Conservation (phyloP, 208 protist genomes). For the Leishmania amazonensis region DNA sequence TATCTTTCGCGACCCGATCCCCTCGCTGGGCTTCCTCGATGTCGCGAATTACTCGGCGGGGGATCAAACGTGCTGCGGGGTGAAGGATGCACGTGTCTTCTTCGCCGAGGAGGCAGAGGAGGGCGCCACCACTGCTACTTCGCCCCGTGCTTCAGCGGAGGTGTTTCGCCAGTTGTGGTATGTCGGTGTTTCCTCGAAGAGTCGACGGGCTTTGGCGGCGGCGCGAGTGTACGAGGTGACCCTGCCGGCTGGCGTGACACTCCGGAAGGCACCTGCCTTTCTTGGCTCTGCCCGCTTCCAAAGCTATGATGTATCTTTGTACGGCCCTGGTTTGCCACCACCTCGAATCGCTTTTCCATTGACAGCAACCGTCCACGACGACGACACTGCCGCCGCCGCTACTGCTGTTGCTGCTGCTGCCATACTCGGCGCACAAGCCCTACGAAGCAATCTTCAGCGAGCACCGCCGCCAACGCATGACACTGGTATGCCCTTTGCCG, state of each 20-base stretch:
- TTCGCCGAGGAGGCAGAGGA: slow-evolving; percentile 22
- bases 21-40: slow-evolving; percentile 62
- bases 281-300: slow-evolving; percentile 61
- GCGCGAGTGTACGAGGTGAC: slow-evolving; percentile 60
- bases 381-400: background rate
- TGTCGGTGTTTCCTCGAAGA: slow-evolving; percentile 10
- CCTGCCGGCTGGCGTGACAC: slow-evolving; percentile 48
- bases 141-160: background rate
- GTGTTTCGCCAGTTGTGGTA: slow-evolving; percentile 51
- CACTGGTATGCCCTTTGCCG: background rate
- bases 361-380: background rate
- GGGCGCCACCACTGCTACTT: background rate
- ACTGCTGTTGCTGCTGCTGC: background rate
- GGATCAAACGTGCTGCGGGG: slow-evolving; percentile 64
- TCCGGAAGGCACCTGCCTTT: slow-evolving; percentile 68
- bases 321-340: background rate
- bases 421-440: background rate
- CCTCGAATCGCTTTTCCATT: background rate
- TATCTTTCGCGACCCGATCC: slow-evolving; percentile 46
- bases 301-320: slow-evolving; percentile 63
- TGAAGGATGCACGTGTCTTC: slow-evolving; percentile 71
- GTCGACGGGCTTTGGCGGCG: slow-evolving; percentile 11
- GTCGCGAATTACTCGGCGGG: slow-evolving; percentile 73
- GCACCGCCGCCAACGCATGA: background rate
- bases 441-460: background rate